A percentile compares a stretch with the other conserved stretches of the same genome.
Evolutionary conservation across 352 stramenopile genomes (phyloP).

Genomic region (Ochromonadaceae sp.): DNA sequence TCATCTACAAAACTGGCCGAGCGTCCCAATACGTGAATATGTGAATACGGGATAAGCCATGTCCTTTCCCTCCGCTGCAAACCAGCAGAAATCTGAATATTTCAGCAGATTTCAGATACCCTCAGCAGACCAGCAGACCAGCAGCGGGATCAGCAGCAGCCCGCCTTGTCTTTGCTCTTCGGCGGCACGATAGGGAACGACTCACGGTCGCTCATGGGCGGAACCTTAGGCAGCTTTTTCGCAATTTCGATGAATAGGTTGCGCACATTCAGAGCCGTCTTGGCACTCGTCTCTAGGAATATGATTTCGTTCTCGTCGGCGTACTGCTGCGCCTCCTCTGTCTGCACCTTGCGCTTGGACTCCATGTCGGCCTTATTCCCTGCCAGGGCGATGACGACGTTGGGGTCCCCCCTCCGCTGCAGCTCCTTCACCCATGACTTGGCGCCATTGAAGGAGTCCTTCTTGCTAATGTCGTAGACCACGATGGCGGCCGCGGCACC

Average conservation of each 20-base stretch:
- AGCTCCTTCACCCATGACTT: conserved; percentile 99
- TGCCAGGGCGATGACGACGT: conserved; percentile 84
- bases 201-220: conserved; percentile 45
- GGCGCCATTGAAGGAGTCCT: conserved; percentile 88
- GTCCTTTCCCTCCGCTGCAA: too few relatives aligned
- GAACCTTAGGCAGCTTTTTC: conserved; percentile 49
- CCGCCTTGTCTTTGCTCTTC: conserved; percentile 14
- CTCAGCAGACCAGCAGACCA: too few relatives aligned
- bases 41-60: too few relatives aligned
- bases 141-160: too few relatives aligned
- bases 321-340: conserved; percentile 88
- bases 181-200: conserved; percentile 45
- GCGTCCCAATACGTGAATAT: too few relatives aligned
- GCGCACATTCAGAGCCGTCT: conserved; percentile 98
- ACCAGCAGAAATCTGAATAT: too few relatives aligned
- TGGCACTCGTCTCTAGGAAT: conserved; percentile 97
- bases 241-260: conserved; percentile 94
- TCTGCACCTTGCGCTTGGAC: conserved; percentile 72
- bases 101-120: too few relatives aligned
- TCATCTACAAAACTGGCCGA: too few relatives aligned
- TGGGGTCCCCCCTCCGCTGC: conserved; percentile 90
- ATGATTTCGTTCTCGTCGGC: conserved; percentile 96
- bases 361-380: conserved; percentile 98
- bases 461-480: conserved; percentile 92
- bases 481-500: conserved; percentile 84